Conservation (phyloP, 2,329 filamentous ascomycete species). For the Tympanopsis confertula region DNA sequence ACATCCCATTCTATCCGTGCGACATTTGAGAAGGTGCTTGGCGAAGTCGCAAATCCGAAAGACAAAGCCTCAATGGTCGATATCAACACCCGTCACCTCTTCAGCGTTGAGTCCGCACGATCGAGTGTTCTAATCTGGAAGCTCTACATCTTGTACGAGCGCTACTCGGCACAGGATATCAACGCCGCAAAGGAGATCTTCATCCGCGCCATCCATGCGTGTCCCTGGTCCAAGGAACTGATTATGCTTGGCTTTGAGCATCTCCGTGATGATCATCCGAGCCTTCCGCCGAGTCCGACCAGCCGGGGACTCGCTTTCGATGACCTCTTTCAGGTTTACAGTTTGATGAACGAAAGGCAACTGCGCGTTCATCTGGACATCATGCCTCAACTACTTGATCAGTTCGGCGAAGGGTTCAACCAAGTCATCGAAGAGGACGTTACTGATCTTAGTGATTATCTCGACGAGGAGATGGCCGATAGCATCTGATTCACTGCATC, state of each 20-base stretch:
- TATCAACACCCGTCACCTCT: not conserved
- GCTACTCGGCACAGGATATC: not conserved
- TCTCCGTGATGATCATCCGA: slow-evolving; percentile 22
- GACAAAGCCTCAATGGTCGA: not conserved
- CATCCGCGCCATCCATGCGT: slow-evolving; percentile 32
- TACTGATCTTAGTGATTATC: no score
- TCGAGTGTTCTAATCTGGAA: not conserved
- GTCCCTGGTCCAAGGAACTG: slow-evolving; percentile 35
- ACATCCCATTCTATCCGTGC: slow-evolving; percentile 32
- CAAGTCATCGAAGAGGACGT: no score
- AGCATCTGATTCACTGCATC: no score
- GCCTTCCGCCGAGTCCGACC: no score
- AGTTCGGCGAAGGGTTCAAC: no score
- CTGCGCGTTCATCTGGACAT: slow-evolving; percentile 37
- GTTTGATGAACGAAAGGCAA: slow-evolving; percentile 34
- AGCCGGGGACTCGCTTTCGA: no score
- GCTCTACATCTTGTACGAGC: not conserved
- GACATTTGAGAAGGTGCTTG: slow-evolving; percentile 39
- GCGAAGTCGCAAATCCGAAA: slow-evolving; percentile 23
- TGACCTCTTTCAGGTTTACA: slow-evolving; percentile 35
- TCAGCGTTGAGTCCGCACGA: not conserved
- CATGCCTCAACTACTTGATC: no score
- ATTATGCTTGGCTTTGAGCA: slow-evolving; percentile 35
- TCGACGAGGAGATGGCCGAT: no score
- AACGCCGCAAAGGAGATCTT: slow-evolving; percentile 32